A percentile compares a stretch with the other conserved stretches of the same genome.
phyloP scores from a whole-genome alignment of 495 filamentous ascomycete genomes.

The Podospora conica region DNA sequence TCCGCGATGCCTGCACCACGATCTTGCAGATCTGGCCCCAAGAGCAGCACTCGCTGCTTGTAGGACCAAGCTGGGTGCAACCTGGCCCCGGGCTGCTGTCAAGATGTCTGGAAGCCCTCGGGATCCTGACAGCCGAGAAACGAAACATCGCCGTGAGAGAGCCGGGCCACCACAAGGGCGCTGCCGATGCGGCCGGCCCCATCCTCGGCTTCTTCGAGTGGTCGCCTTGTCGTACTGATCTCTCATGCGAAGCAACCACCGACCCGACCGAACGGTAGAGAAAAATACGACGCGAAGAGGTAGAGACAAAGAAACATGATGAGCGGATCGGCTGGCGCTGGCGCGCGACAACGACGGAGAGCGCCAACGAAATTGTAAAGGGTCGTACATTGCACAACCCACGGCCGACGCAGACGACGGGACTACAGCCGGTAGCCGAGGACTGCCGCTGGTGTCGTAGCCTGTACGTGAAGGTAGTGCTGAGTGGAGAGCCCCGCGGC shows the following conservation, averaged over 20 bases:
- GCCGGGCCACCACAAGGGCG: constrained; percentile 3
- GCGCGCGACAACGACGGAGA: constrained; percentile 24
- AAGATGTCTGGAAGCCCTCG: background rate
- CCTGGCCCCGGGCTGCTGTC: background rate
- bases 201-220: constrained; percentile 8
- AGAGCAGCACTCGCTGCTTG: background rate
- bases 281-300: constrained; percentile 6
- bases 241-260: background rate
- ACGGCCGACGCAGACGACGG: constrained; percentile 9
- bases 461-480: too few relatives aligned
- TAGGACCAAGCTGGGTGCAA: background rate
- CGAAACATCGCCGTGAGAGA: background rate
- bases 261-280: constrained; percentile 25
- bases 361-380: constrained; percentile 20
- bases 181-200: constrained; percentile 1
- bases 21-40: background rate
- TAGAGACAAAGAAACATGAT: background rate
- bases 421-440: constrained; percentile 8
- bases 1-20: background rate
- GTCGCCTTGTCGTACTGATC: constrained; percentile 8
- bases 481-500: background rate
- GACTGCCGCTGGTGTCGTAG: background rate
- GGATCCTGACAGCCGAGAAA: background rate
- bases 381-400: constrained; percentile 16
- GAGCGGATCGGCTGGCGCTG: background rate